Base-by-base conservation (phyloP, 345 rosid genomes). In the Citrus mangshanensis region DNA sequence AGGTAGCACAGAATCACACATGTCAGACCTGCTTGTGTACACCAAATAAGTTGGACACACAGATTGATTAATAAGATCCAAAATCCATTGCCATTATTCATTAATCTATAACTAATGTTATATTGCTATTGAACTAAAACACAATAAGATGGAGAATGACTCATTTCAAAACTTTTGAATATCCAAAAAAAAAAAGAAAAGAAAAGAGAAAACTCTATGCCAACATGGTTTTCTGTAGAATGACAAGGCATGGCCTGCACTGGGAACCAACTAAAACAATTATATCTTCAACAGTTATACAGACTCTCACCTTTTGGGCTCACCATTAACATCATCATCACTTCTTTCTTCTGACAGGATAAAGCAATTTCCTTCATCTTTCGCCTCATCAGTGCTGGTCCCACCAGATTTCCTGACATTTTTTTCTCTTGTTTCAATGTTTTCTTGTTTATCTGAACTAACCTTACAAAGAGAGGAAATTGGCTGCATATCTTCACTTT, bases 271-370 rank as follows among this genome's bases (percentile, higher is more conserved):
- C 25, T 19, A 40, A 25, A 28, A 74, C 37, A 38, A 74, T 24
- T 61, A 42, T 61, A 4, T 68, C 24, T 21, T 13, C 34, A 62
- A 74, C 37, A 61, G 58, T 27, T 61, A 60, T 28, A 51, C 25
- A 28, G 7, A 27, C 28, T 38, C 75, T 80, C 70, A 85, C 91
- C 83, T 83, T 62, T 77, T 74, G 18, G 70, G 66, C 60, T 70
- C 76, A 76, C 14, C 35, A 30, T 63, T 75, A 24, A 49, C 28
- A 38, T 49, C 34, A 49, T 65, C 74, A 66, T 70, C 66, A 4
- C 56, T 67, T 22, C 25, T 65, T 46, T 9, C 42, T 54, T 79
- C 85, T 66, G 37, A 30, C 9, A 34, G 30, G 35, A 58, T 2
- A 24, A 60, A 27, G 59, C 46, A 49, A 9, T 62, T 62, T 61